Conservation (phyloP, 768 basidiomycete species). For the Kwoniella bestiolae region DNA sequence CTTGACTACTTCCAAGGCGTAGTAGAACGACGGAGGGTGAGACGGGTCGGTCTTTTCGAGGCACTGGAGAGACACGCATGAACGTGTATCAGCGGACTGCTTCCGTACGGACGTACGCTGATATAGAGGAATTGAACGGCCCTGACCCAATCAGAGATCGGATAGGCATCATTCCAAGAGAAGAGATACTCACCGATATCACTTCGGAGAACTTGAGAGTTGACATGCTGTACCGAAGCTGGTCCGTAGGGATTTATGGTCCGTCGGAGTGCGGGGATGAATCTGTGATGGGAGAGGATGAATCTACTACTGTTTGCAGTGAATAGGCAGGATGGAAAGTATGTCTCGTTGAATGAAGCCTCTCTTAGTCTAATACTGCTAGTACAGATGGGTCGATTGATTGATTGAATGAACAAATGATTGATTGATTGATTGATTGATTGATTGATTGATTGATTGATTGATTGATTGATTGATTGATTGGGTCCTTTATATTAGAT, state of each 20-base stretch:
- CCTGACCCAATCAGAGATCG: no score
- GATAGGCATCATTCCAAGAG: not conserved
- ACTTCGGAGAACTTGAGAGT: conserved; percentile 5
- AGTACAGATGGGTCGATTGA: no score
- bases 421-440: not conserved
- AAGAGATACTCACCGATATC: not conserved
- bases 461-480: no score
- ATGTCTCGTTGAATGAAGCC: not conserved
- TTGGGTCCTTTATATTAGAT: no score
- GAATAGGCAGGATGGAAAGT: no score
- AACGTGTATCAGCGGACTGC: not conserved
- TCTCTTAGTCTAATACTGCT: no score
- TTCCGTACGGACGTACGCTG: no score
- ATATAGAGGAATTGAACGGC: no score
- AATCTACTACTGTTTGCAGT: no score
- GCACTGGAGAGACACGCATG: conserved; percentile 16
- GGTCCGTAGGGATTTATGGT: no score
- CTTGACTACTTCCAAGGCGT: conserved; percentile 34
- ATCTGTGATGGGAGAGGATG: no score
- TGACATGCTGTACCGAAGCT: not conserved
- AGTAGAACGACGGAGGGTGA: conserved; percentile 21
- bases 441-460: not conserved
- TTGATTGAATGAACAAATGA: not conserved
- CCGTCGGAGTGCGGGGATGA: no score
- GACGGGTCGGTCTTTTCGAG: conserved; percentile 29